Percentiles rank a stretch among this genome's conserved stretches.
phyloP scores from a whole-genome alignment of 805 yeast genomes.

The Ogataea angusta region DNA sequence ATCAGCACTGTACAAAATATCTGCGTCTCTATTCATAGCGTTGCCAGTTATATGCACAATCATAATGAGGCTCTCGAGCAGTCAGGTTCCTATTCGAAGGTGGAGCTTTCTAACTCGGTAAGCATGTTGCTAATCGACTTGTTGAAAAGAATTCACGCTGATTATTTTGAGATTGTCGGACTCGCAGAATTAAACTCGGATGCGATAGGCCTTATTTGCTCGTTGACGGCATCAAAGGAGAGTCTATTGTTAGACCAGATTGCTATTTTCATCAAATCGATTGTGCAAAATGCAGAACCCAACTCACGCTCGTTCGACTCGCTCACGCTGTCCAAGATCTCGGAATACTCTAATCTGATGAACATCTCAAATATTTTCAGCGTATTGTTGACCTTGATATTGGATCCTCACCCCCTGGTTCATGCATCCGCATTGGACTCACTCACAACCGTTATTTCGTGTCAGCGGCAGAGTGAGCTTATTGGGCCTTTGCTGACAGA shows the following conservation, averaged over 20 bases:
- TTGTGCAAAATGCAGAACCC: constrained; percentile 66
- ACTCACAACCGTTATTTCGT: constrained; percentile 51
- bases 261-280: constrained; percentile 55
- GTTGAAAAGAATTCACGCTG: constrained; percentile 23
- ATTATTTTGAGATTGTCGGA: constrained; percentile 21
- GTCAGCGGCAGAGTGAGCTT: constrained; percentile 37
- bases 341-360: constrained; percentile 23
- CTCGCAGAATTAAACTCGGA: constrained; percentile 28
- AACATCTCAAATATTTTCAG: constrained; percentile 49
- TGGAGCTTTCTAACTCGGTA: constrained; percentile 23
- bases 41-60: constrained; percentile 32
- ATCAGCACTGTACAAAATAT: constrained; percentile 45
- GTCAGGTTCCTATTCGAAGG: constrained; percentile 4
- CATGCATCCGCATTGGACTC: constrained; percentile 71
- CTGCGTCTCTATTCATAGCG: constrained; percentile 60
- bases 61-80: constrained; percentile 15
- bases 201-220: constrained; percentile 31
- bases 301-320: constrained; percentile 57
- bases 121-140: constrained; percentile 28
- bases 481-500: constrained; percentile 37
- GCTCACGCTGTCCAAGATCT: constrained; percentile 37
- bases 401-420: constrained; percentile 84
- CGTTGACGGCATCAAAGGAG: constrained; percentile 25
- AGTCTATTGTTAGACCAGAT: constrained; percentile 37
- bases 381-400: constrained; percentile 55